Evolutionary conservation across 2,329 filamentous ascomycete genomes (phyloP), one percentile per base, ranked within the genome.

Genomic region (Botrytis deweyae): DNA sequence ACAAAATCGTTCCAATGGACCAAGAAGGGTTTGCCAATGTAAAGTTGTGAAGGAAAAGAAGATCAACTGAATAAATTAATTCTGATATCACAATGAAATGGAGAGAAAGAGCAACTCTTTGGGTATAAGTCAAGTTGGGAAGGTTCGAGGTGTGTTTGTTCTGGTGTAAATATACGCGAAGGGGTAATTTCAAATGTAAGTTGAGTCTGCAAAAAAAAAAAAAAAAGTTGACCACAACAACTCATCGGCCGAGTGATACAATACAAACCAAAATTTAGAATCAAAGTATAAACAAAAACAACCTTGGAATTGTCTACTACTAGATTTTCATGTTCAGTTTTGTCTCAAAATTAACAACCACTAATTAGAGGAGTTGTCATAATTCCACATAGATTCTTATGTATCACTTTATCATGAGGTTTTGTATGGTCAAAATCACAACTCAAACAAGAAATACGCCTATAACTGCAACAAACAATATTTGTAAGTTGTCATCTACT

Each of bases 1-100:
- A 80, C 78, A 81, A 81, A 79, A 79, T 75, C 77, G 75, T 73
- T 78, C 77, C 77, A 79, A 76, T 73, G 73, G 74, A 78, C 79
- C 80, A 80, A 81, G 78, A 80, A 79, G 78, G 70, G 73, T 75
- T 76, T 74, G 76, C 73, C 76, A 70, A 70, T 46, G 52, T 38
- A 46, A n/a, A 38, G 14, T 46, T 46, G 55, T 38, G 36, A 22
- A 46, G 36, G 14, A 38, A n/a, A n/a, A 29, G 8, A 68, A 44
- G 16, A 61, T 18, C 8, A n/a, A 70, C 33, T 46, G 38, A 22
- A 46, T 12, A 62, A 70, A n/a, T 25, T 25, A 33, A 42, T n/a
- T 38, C 36, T 62, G 16, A 58, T 69, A 58, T 33, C n/a, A 7
- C n/a, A 69, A 58, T 69, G 4, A 7, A 25, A 33, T 22, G 40